Evolutionary conservation across 768 basidiomycete species (phyloP), one percentile per base, ranked within the genome.

Genomic region (Phylloporus rhodoxanthus): DNA sequence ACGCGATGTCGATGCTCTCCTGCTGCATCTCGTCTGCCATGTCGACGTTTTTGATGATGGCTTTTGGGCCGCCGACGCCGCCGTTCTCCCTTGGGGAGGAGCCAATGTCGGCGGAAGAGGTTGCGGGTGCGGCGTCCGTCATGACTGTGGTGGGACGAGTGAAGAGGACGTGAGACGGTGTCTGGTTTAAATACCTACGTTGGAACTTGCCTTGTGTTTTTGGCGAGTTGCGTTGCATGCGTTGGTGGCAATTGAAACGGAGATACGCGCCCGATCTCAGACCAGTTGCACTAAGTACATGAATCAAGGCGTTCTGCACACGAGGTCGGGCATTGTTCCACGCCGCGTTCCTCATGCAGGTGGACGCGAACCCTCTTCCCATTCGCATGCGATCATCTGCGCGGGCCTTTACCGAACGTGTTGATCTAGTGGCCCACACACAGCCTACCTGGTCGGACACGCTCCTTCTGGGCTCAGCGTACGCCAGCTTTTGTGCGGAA

Each of bases 1-100:
- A 80, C 33, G 91, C 84, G 62, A 94, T 82, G 61, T 96, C 91
- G 59, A 98, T 87, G 59, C 83, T 82, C 72, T 91, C 87, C 70
- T 92, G 87, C 71, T 96, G 92, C 91, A 96, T 87, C 65, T 95
- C 91, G 59, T 96, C 92, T 61, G 73, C 79, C 93, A 96, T 96
- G 72, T 97, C 94, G 54, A 94, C 91, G 63, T 88, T 92, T 74
- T 96, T 96, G 64, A 97, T 91, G 73, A 89, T 85, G 53, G 92
- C 91, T 66, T 92, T 93, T 52, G 83, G 79, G 32, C 75, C 75
- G 14, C 54, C 50, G 36, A 62, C 55, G 59, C 73, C 67, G 42
- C 57, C 59, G 48, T 63, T 62, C 48, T 73, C 72, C 59, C 60
- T 68, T 38, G 75, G 67, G 33, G 66, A 65, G 43, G 77, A 74